A percentile compares a stretch with the other conserved stretches of the same genome.
Conservation (phyloP, 768 basidiomycete genomes). For the Calvatia gigantea region DNA sequence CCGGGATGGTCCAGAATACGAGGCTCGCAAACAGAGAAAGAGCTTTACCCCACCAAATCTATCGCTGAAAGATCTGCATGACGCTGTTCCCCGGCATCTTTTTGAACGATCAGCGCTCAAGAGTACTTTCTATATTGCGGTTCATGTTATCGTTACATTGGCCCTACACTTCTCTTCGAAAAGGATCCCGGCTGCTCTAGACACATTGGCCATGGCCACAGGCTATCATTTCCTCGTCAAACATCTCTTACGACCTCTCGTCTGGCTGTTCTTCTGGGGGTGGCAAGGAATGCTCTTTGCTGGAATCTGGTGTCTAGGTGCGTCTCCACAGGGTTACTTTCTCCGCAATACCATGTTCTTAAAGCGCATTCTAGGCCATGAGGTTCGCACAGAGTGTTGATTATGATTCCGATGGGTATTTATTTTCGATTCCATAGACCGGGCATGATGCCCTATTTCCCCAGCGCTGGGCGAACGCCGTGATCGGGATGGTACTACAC, state of each 20-base stretch:
- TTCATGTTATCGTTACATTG: constrained; percentile 38
- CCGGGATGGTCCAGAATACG: constrained; percentile 47
- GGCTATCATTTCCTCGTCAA: not conserved
- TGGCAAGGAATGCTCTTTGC: constrained; percentile 47
- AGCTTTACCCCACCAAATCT: constrained; percentile 40
- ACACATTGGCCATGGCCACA: constrained; percentile 3
- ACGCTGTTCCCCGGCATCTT: constrained; percentile 45
- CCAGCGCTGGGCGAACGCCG: constrained; percentile 30
- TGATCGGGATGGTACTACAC: constrained; percentile 39
- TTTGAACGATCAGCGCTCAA: constrained; percentile 41
- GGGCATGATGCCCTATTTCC: constrained; percentile 49
- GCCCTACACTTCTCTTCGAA: constrained; percentile 37
- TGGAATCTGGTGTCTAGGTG: constrained; percentile 43
- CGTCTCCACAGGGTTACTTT: constrained; percentile 12
- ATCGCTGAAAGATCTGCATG: constrained; percentile 40
- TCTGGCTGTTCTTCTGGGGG: constrained; percentile 49
- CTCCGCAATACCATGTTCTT: not conserved
- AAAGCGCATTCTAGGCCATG: constrained; percentile 32
- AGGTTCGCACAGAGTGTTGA: constrained; percentile 24
- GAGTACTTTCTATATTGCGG: constrained; percentile 38
- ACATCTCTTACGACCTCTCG: constrained; percentile 8
- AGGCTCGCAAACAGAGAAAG: constrained; percentile 34
- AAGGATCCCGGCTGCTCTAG: constrained; percentile 24
- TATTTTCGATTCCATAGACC: constrained; percentile 27
- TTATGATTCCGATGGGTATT: not conserved